Percentiles rank a stretch among this genome's conserved stretches.
These are phyloP conservation scores for Avicennia marina DNA, from an alignment of 257 asterid genomes.

Conservation along the genomic window DNA sequence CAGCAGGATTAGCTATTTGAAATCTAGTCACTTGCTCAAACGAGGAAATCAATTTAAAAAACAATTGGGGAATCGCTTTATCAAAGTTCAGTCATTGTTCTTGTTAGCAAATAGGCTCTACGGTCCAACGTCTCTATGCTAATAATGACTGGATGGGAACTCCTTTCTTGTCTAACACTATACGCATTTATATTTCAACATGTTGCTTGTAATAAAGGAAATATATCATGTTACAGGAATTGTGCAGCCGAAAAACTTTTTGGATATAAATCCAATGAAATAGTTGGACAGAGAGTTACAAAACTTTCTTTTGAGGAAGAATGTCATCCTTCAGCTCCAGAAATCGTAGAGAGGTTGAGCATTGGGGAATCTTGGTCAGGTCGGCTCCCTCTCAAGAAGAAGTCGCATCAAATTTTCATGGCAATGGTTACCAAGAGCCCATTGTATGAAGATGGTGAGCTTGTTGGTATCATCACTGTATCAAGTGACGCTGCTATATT, in stretches of 20 bases:
- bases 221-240: slow-evolving; percentile 46
- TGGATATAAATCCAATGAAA: slow-evolving; percentile 63
- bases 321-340: slow-evolving; percentile 27
- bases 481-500: slow-evolving; percentile 68
- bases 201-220: not conserved
- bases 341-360: slow-evolving; percentile 34
- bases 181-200: not conserved
- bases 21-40: too few relatives aligned
- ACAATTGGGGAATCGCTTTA: too few relatives aligned
- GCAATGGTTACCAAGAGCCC: slow-evolving; percentile 64
- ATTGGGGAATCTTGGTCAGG: slow-evolving; percentile 66
- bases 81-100: too few relatives aligned
- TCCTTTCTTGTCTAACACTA: too few relatives aligned
- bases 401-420: slow-evolving; percentile 49
- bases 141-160: too few relatives aligned
- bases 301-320: slow-evolving; percentile 48
- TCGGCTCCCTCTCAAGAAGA: slow-evolving; percentile 56
- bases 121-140: too few relatives aligned
- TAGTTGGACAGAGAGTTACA: slow-evolving; percentile 35
- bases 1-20: too few relatives aligned
- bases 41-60: too few relatives aligned
- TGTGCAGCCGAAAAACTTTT: slow-evolving; percentile 65
- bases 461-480: slow-evolving; percentile 56
- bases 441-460: slow-evolving; percentile 61
- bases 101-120: too few relatives aligned